Evolutionary conservation across 139 green algal species (phyloP).

Genomic region (Coelastrella sp.): DNA sequence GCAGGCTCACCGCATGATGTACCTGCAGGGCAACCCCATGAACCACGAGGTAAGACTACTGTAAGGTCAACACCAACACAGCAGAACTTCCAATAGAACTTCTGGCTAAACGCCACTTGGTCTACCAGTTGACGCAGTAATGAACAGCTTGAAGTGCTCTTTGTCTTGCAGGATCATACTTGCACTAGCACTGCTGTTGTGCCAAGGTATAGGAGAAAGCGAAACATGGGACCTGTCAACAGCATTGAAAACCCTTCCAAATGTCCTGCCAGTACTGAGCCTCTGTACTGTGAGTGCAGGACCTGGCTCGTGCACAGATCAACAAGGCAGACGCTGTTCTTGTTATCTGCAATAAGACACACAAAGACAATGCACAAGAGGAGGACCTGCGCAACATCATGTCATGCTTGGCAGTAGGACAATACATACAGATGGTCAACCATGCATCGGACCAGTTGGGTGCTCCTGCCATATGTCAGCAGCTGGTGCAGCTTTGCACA

Average conservation of each 20-base stretch:
- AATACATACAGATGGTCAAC: constrained; percentile 16
- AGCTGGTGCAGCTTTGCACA: not conserved
- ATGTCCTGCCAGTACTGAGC: not conserved
- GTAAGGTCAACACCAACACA: no score
- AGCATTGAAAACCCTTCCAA: not conserved
- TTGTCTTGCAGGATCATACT: no score
- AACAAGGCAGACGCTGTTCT: constrained; percentile 18
- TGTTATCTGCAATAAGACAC: constrained; percentile 32
- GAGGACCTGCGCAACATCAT: constrained; percentile 37
- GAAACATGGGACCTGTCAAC: no score
- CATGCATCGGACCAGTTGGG: not conserved
- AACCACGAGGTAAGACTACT: constrained; percentile 26
- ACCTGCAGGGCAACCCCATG: constrained; percentile 40
- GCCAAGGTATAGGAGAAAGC: no score
- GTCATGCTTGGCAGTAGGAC: constrained; percentile 9
- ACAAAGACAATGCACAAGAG: not conserved
- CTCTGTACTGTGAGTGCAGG: not conserved
- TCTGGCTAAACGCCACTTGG: no score
- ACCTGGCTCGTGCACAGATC: constrained; percentile 18
- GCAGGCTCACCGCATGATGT: constrained; percentile 30
- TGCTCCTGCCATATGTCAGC: not conserved
- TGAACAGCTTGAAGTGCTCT: no score
- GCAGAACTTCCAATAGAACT: no score
- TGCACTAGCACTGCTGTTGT: not conserved
- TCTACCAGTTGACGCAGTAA: no score